phyloP scores from a whole-genome alignment of 768 basidiomycete genomes.

The Cubamyces sp. region DNA sequence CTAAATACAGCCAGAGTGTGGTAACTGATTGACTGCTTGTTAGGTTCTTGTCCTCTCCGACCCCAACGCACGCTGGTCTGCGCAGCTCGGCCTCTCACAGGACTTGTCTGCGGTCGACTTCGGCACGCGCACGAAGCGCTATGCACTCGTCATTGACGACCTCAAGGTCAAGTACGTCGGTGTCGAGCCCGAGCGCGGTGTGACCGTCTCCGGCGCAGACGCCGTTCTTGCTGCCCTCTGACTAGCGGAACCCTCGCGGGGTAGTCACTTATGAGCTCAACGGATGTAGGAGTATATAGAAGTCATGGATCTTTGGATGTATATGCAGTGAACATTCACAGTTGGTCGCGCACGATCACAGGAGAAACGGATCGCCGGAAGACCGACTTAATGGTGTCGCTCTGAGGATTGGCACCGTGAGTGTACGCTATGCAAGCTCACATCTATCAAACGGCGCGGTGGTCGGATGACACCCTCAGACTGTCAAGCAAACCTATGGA shows the following conservation, averaged over 20 bases:
- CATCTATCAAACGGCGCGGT: too few species aligned
- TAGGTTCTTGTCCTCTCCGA: conserved; percentile 44
- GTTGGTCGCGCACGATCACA: too few species aligned
- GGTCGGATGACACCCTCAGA: too few species aligned
- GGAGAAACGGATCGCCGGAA: too few species aligned
- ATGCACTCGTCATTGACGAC: conserved; percentile 69
- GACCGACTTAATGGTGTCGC: too few species aligned
- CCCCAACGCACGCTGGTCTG: conserved; percentile 40
- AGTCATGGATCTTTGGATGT: background rate
- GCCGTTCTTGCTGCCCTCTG: conserved; percentile 45
- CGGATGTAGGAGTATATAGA: conserved; percentile 3
- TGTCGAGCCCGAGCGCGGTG: conserved; percentile 40
- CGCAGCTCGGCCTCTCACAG: conserved; percentile 53
- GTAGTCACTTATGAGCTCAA: conserved; percentile 1
- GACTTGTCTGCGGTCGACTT: conserved; percentile 46
- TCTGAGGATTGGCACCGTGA: too few species aligned
- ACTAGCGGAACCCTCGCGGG: background rate
- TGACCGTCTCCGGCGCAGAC: conserved; percentile 43
- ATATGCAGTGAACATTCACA: background rate
- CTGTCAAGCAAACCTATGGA: background rate
- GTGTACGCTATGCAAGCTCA: too few species aligned
- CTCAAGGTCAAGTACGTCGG: conserved; percentile 68
- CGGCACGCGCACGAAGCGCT: conserved; percentile 50
- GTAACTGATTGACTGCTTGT: background rate
- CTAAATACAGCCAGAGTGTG: too few species aligned